These are phyloP conservation scores for Tulasnella sp. DNA, from an alignment of 768 basidiomycete genomes.

Conservation along the genomic window DNA sequence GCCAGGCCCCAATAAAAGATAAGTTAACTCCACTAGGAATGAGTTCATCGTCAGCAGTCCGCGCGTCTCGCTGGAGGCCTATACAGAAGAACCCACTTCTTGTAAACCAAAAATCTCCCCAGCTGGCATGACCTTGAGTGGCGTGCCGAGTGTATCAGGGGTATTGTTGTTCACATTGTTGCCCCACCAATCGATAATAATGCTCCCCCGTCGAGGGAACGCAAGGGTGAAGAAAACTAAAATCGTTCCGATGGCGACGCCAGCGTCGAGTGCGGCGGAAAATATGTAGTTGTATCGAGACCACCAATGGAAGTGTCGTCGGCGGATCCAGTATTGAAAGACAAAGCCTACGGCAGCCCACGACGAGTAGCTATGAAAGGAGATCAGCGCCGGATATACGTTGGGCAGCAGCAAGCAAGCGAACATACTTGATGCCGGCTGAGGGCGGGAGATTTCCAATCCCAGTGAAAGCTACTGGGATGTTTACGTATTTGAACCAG, in stretches of 20 bases:
- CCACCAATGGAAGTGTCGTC: constrained; percentile 24
- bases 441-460: constrained; percentile 17
- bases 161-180: constrained; percentile 15
- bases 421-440: constrained; percentile 15
- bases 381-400: not conserved
- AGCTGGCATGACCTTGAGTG: constrained; percentile 4
- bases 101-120: constrained; percentile 16
- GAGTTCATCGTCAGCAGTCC: too few relatives aligned
- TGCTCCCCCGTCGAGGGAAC: constrained; percentile 5
- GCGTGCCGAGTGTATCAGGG: constrained; percentile 13
- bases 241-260: constrained; percentile 25
- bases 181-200: constrained; percentile 16
- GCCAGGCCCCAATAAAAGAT: too few relatives aligned
- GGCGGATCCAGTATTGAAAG: constrained; percentile 20
- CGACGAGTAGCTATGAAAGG: constrained; percentile 15
- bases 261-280: constrained; percentile 25
- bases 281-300: constrained; percentile 26
- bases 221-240: constrained; percentile 24
- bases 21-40: too few relatives aligned
- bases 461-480: constrained; percentile 22
- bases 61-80: too few relatives aligned
- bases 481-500: constrained; percentile 22
- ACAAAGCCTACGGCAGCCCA: constrained; percentile 20
- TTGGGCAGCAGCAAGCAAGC: not conserved
- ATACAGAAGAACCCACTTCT: constrained; percentile 6